phyloP scores from a whole-genome alignment of 2,329 filamentous ascomycete species.

The Alternaria ethzedia region DNA sequence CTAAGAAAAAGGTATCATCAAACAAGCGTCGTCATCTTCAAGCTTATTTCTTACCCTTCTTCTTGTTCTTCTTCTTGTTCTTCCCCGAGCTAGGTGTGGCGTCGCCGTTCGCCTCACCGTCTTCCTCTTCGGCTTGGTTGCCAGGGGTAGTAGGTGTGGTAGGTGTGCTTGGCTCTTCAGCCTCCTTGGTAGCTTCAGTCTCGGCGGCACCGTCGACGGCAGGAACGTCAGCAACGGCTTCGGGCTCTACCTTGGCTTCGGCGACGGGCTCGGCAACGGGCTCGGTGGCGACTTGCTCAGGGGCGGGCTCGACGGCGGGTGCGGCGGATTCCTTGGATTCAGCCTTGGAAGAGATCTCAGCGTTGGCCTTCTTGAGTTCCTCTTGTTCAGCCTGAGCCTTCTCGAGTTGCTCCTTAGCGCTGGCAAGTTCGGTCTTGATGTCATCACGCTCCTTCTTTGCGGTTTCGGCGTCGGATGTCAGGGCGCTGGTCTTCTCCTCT shows the following conservation, averaged over 20 bases:
- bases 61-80: constrained; percentile 25
- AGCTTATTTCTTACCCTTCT: constrained; percentile 26
- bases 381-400: constrained; percentile 24
- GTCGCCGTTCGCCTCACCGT: constrained; percentile 2
- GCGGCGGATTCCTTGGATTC: constrained; percentile 25
- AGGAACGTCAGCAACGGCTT: neutral
- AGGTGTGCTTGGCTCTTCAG: constrained; percentile 5
- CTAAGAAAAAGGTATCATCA: neutral
- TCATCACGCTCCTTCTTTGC: constrained; percentile 27
- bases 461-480: constrained; percentile 20
- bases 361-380: constrained; percentile 23
- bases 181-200: neutral
- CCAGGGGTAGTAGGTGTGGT: constrained; percentile 4
- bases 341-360: constrained; percentile 20
- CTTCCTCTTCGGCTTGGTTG: constrained; percentile 3
- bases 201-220: neutral
- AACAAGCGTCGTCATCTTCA: neutral
- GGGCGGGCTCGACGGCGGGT: constrained; percentile 2
- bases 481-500: constrained; percentile 20
- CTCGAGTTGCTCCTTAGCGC: constrained; percentile 28
- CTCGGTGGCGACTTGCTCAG: constrained; percentile 1
- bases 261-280: constrained; percentile 1
- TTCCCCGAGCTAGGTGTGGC: constrained; percentile 3
- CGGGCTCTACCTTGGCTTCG: neutral
- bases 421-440: constrained; percentile 26